Percentiles rank a stretch among this genome's conserved stretches.
phyloP scores from a whole-genome alignment of 108 stramenopile genomes.

The Cyclotella choctawhatcheeana region DNA sequence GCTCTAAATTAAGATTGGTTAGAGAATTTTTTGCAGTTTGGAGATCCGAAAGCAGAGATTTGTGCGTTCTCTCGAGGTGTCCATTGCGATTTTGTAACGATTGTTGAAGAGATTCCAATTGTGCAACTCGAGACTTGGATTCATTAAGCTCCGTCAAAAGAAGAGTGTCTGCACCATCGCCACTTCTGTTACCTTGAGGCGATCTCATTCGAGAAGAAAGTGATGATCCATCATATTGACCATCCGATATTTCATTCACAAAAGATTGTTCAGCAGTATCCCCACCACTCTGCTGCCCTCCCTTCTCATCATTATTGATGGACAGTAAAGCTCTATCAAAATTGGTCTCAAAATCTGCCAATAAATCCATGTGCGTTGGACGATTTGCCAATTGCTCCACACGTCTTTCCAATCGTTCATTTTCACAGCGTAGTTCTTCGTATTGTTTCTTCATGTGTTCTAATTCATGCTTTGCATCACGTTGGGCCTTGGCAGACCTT shows the following conservation, averaged over 20 bases:
- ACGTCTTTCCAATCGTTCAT: constrained; percentile 68
- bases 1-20: constrained; percentile 72
- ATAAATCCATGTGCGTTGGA: constrained; percentile 85
- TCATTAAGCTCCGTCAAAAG: constrained; percentile 76
- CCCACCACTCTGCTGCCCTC: constrained; percentile 64
- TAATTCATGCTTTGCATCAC: constrained; percentile 82
- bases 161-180: constrained; percentile 21
- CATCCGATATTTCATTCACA: constrained; percentile 20
- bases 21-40: constrained; percentile 48
- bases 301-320: constrained; percentile 28
- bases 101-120: constrained; percentile 74
- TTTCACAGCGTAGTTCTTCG: constrained; percentile 55
- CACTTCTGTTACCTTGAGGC: background rate
- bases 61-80: constrained; percentile 61
- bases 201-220: background rate
- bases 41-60: constrained; percentile 47
- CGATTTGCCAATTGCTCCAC: constrained; percentile 79
- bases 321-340: constrained; percentile 81
- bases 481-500: constrained; percentile 85
- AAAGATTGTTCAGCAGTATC: constrained; percentile 37
- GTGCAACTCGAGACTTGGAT: constrained; percentile 66
- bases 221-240: constrained; percentile 10
- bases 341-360: constrained; percentile 91
- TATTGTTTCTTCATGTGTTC: constrained; percentile 63
- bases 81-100: constrained; percentile 61